Evolutionary conservation across 192 early-diverging fungal species (phyloP).

Genomic region (Dissophora ornata): DNA sequence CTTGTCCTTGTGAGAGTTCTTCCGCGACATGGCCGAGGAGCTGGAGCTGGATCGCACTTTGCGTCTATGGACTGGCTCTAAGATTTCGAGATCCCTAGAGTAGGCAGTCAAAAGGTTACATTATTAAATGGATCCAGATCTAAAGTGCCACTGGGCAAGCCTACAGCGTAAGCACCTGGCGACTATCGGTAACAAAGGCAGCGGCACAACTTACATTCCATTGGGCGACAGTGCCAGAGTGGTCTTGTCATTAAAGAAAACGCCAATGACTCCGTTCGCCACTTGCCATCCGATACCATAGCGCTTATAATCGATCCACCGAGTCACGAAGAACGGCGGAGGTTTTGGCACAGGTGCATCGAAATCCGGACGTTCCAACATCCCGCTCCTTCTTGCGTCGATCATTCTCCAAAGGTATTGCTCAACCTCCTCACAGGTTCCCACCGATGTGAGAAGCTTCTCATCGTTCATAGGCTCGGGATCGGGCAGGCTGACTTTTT

Average conservation of each 20-base stretch:
- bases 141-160: too few relatives aligned
- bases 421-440: slow-evolving; percentile 18
- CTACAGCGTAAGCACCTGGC: too few relatives aligned
- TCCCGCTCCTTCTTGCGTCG: slow-evolving; percentile 1
- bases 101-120: neutral
- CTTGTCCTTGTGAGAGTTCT: neutral
- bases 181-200: neutral
- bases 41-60: neutral
- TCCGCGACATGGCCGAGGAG: neutral
- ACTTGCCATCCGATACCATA: slow-evolving; percentile 93
- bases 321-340: slow-evolving; percentile 77
- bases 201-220: slow-evolving; percentile 63
- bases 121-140: too few relatives aligned
- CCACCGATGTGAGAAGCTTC: neutral
- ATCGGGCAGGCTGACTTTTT: too few relatives aligned
- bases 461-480: too few relatives aligned
- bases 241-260: slow-evolving; percentile 91
- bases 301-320: slow-evolving; percentile 90
- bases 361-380: neutral
- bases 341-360: slow-evolving; percentile 1
- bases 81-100: slow-evolving; percentile 42
- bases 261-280: slow-evolving; percentile 85
- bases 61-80: neutral
- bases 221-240: slow-evolving; percentile 74
- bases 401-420: slow-evolving; percentile 16